Evolutionary conservation across 2,329 filamentous ascomycete genomes (phyloP).

Genomic region (Botryosphaeria dothidea): DNA sequence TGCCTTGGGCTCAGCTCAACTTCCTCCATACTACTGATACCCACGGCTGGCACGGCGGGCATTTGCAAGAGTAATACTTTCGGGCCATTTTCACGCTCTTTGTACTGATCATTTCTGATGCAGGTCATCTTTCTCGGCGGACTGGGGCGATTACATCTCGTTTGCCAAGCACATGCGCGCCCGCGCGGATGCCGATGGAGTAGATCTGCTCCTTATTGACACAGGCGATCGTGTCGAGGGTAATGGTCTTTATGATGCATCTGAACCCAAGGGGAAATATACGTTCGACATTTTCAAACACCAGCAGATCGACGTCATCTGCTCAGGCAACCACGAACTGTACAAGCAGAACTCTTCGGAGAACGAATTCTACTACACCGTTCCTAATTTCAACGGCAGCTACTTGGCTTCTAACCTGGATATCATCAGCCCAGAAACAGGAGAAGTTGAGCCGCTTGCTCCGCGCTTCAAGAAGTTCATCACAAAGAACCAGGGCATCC

Average conservation of each 20-base stretch:
- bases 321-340: slow-evolving; percentile 91
- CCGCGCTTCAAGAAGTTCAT: slow-evolving; percentile 84
- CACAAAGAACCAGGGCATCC: slow-evolving; percentile 83
- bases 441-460: slow-evolving; percentile 72
- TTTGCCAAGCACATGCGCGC: slow-evolving; percentile 81
- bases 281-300: slow-evolving; percentile 84
- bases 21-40: slow-evolving; percentile 91
- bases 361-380: slow-evolving; percentile 75
- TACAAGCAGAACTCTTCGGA: slow-evolving; percentile 79
- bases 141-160: slow-evolving; percentile 98
- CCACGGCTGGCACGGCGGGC: slow-evolving; percentile 93
- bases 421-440: slow-evolving; percentile 73
- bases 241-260: slow-evolving; percentile 91
- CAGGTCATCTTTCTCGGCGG: slow-evolving; percentile 86
- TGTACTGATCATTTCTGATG: slow-evolving; percentile 21
- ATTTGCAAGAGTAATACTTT: slow-evolving; percentile 75
- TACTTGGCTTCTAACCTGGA: slow-evolving; percentile 94
- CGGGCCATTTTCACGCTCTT: not conserved
- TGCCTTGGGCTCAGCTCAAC: slow-evolving; percentile 93
- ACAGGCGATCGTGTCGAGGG: slow-evolving; percentile 93
- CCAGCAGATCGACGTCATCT: slow-evolving; percentile 81
- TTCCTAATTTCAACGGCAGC: slow-evolving; percentile 76
- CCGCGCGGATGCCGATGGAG: slow-evolving; percentile 74
- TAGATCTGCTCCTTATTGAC: slow-evolving; percentile 89
- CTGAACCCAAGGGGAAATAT: slow-evolving; percentile 81